These are phyloP conservation scores for Panicum miliaceum DNA, from an alignment of 176 grass and related monocot species.

Conservation along the genomic window DNA sequence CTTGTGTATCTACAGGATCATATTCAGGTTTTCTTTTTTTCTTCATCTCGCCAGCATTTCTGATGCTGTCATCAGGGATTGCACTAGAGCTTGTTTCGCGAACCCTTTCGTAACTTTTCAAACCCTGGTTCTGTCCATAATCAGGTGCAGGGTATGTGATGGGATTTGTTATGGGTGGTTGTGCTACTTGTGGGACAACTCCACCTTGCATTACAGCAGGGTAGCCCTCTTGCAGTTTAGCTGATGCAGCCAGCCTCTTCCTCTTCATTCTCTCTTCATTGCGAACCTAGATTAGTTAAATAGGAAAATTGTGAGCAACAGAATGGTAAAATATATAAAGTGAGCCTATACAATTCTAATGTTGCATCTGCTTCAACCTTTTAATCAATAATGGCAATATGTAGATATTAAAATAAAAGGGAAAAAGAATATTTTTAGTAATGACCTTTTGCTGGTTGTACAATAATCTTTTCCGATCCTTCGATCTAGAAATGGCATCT, in stretches of 20 bases:
- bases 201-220: slow-evolving; percentile 54
- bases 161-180: slow-evolving; percentile 40
- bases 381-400: slow-evolving; percentile 1
- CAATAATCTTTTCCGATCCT: slow-evolving; percentile 67
- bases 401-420: background rate
- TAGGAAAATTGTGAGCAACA: slow-evolving; percentile 9
- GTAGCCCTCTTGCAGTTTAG: slow-evolving; percentile 46
- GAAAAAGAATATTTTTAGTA: slow-evolving; percentile 24
- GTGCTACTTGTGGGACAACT: slow-evolving; percentile 23
- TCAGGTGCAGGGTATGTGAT: slow-evolving; percentile 47
- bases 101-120: slow-evolving; percentile 51
- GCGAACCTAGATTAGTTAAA: slow-evolving; percentile 60
- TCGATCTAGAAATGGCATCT: slow-evolving; percentile 90
- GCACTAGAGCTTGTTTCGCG: slow-evolving; percentile 30
- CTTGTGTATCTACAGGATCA: slow-evolving; percentile 52
- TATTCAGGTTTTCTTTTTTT: slow-evolving; percentile 66
- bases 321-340: background rate
- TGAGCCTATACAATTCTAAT: slow-evolving; percentile 4
- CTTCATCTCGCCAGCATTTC: slow-evolving; percentile 52
- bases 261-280: slow-evolving; percentile 83
- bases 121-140: slow-evolving; percentile 58
- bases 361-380: slow-evolving; percentile 16
- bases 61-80: slow-evolving; percentile 45
- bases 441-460: slow-evolving; percentile 86
- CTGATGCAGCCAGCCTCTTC: slow-evolving; percentile 65